These are phyloP conservation scores for Zygosaccharomyces bisporus DNA, from an alignment of 805 yeast species.

Conservation along the genomic window DNA sequence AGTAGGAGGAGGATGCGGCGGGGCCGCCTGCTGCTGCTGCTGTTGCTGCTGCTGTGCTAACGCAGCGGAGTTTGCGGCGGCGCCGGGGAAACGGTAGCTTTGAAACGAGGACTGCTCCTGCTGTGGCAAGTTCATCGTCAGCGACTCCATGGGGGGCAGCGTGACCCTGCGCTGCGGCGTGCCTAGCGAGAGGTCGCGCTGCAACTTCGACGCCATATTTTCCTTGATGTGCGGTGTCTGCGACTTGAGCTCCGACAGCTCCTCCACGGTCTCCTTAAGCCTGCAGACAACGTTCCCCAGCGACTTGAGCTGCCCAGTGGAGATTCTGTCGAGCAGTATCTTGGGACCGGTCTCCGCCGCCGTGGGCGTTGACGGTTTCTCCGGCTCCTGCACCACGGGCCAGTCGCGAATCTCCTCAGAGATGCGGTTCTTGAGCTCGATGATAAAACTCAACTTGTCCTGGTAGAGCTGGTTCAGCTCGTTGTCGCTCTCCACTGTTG, in stretches of 20 bases:
- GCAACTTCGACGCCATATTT: conserved; percentile 10
- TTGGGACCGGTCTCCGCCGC: not conserved
- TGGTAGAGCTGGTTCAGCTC: conserved; percentile 16
- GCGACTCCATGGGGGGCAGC: conserved; percentile 14
- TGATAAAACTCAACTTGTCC: conserved; percentile 15
- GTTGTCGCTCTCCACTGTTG: conserved; percentile 14
- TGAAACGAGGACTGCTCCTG: conserved; percentile 6
- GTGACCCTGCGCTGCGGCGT: conserved; percentile 9
- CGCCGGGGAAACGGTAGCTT: conserved; percentile 11
- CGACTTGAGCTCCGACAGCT: conserved; percentile 12
- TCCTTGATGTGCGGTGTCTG: conserved; percentile 12
- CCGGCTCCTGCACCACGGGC: conserved; percentile 14
- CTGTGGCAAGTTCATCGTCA: conserved; percentile 12
- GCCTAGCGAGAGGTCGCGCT: conserved; percentile 3
- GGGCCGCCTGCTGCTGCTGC: not conserved
- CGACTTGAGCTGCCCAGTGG: conserved; percentile 10
- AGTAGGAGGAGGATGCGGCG: too few species aligned
- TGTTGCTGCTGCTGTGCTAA: not conserved
- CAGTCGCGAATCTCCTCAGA: conserved; percentile 15
- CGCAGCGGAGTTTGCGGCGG: not conserved
- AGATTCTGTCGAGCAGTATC: conserved; percentile 9
- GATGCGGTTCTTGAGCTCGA: conserved; percentile 16
- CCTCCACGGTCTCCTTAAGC: conserved; percentile 9
- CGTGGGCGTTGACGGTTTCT: conserved; percentile 1
- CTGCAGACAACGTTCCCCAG: conserved; percentile 8